These are phyloP conservation scores for Trichoderma reesei DNA, from an alignment of 495 filamentous ascomycete species.

Conservation along the genomic window DNA sequence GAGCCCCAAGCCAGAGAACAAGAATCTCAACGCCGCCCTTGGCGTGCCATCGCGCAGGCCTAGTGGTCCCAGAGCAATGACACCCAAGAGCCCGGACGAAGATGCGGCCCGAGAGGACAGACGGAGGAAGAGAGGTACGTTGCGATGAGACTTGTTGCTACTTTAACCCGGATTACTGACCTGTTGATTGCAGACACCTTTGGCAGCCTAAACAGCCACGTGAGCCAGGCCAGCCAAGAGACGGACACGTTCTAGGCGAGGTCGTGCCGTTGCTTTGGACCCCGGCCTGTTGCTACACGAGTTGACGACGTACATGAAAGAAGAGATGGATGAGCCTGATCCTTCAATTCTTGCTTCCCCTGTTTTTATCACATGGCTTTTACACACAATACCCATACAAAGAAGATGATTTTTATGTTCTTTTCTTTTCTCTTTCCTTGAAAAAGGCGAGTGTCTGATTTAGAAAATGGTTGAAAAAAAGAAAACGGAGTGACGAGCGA, in stretches of 20 bases:
- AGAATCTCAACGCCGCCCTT: conserved; percentile 35
- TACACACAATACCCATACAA: conserved; percentile 3
- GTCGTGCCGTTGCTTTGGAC: conserved; percentile 9
- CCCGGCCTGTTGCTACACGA: background rate
- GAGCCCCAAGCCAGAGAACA: conserved; percentile 36
- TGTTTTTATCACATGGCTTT: background rate
- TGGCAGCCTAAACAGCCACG: conserved; percentile 27
- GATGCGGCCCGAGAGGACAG: conserved; percentile 31
- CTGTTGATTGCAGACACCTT: conserved; percentile 38
- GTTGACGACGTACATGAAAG: background rate
- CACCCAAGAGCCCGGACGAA: conserved; percentile 29
- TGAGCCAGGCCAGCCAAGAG: conserved; percentile 29
- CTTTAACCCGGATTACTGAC: background rate
- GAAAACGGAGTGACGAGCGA: background rate
- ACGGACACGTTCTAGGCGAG: conserved; percentile 43
- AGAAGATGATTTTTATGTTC: too few relatives aligned
- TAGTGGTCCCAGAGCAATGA: conserved; percentile 45
- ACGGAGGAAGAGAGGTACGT: conserved; percentile 43
- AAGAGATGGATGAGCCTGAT: background rate
- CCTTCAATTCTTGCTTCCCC: background rate
- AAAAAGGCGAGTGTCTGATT: background rate
- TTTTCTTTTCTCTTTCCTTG: background rate
- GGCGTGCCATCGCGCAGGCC: conserved; percentile 34
- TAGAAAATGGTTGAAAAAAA: background rate
- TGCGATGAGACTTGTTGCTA: background rate